Evolutionary conservation across 1,284 basidiomycete genomes (phyloP), one percentile per base, ranked within the genome.

Genomic region (Lentinula novae-zelandiae): DNA sequence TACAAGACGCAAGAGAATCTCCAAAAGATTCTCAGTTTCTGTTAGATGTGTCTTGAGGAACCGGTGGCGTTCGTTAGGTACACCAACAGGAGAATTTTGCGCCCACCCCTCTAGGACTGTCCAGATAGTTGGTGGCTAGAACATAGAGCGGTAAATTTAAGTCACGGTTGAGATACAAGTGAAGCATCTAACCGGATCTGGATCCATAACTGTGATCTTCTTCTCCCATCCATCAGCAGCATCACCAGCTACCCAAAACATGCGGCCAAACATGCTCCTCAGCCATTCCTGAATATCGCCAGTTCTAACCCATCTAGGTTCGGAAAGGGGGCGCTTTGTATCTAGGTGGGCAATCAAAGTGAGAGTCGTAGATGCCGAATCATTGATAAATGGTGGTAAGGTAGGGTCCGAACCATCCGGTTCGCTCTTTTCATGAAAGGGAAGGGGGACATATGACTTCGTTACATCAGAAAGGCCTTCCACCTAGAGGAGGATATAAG

Each of bases 251-350:
- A 87, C 86, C 87, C 88, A 90, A 68, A 90, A 89, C 82, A 89
- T 87, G 33, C 88, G 82, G 1, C 87, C 92, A 73, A 90, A 93
- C 82, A 93, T 92, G 70, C 87, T 92, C 69, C 87, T 87, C 63
- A 98, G 78, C 93, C 95, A 97, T 53, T 95, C 93, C 66, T 95
- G 91, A 17, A 96, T 84, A 71, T 96, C 93, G 50, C 96, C 95
- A 3, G 90, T 92, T 72, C 93, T 93, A 51, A 95, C 92, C 96
- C 96, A 99, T 71, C 93, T 91, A 2, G 96, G 93, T 73, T 98
- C 95, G 8, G 93, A 95, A 34, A 98, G 76, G 0, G 96, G 95
- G 62, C 90, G 86, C 46, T 85, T 86, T 61, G 85, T 90, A 73
- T 98, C 96, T 60, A 98, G 82, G 73, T 92, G 84, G 33, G 87